A percentile compares a stretch with the other conserved stretches of the same genome.
Conservation (phyloP, 768 basidiomycete species). For the Nidularia sp. region DNA sequence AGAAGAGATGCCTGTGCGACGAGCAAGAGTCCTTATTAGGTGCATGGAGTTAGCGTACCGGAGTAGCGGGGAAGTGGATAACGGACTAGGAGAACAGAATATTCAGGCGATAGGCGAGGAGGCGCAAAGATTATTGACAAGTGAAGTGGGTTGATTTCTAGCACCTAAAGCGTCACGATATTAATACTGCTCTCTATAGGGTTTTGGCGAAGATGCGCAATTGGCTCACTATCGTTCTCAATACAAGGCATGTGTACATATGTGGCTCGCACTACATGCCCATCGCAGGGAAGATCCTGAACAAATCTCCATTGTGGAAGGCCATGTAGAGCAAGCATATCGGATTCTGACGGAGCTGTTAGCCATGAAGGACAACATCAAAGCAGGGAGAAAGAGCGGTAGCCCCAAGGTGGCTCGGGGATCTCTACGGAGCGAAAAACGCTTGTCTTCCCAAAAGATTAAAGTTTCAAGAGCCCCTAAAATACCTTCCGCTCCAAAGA, state of each 20-base stretch:
- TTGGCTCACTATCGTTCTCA: slow-evolving; percentile 34
- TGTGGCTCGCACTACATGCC: slow-evolving; percentile 70
- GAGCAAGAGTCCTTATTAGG: slow-evolving; percentile 52
- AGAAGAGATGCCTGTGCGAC: slow-evolving; percentile 45
- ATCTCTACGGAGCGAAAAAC: too few species aligned
- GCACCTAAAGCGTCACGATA: too few species aligned
- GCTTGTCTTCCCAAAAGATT: slow-evolving; percentile 15
- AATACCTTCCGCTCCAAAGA: slow-evolving; percentile 19
- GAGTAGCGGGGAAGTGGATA: slow-evolving; percentile 17
- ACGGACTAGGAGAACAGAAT: slow-evolving; percentile 17
- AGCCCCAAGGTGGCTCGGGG: slow-evolving; percentile 4
- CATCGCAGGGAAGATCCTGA: slow-evolving; percentile 49
- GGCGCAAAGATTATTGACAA: slow-evolving; percentile 32
- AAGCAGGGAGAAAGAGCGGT: slow-evolving; percentile 12
- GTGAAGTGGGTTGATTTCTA: slow-evolving; percentile 42
- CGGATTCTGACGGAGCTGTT: slow-evolving; percentile 38
- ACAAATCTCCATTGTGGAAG: slow-evolving; percentile 39
- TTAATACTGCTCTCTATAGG: too few species aligned
- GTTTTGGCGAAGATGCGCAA: slow-evolving; percentile 25
- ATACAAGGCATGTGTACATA: slow-evolving; percentile 50
- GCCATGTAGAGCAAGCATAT: slow-evolving; percentile 54
- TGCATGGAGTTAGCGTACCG: slow-evolving; percentile 51
- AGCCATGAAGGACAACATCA: slow-evolving; percentile 13
- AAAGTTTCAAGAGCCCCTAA: slow-evolving; percentile 13
- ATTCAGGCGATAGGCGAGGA: slow-evolving; percentile 35